Evolutionary conservation across 177 flowering plant genomes (phyloP).

Genomic region (Tripterygium wilfordii): DNA sequence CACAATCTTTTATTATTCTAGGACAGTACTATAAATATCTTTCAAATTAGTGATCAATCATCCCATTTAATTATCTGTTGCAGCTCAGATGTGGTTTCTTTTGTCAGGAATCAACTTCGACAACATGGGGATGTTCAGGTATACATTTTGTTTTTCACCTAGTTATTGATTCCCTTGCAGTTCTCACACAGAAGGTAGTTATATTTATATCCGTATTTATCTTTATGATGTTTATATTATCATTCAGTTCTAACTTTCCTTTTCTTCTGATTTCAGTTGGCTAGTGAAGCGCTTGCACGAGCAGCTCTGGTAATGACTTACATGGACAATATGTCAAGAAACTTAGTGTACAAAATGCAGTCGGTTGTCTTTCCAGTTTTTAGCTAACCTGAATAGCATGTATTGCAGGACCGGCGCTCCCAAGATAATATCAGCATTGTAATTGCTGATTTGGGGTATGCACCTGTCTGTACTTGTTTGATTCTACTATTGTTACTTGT

Average conservation of each 20-base stretch:
- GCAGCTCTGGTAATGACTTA: conserved; percentile 60
- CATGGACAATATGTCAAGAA: neutral
- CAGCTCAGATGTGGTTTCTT: conserved; percentile 86
- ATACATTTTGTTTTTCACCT: too few relatives aligned
- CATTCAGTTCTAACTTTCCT: conserved; percentile 1
- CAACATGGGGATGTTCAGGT: conserved; percentile 94
- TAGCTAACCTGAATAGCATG: neutral
- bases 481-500: neutral
- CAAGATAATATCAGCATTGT: conserved; percentile 90
- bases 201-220: too few relatives aligned
- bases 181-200: too few relatives aligned
- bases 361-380: too few relatives aligned
- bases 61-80: too few relatives aligned
- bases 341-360: too few relatives aligned
- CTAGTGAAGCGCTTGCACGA: conserved; percentile 81
- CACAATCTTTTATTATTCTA: too few relatives aligned
- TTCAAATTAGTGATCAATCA: too few relatives aligned
- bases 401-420: conserved; percentile 61
- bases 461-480: conserved; percentile 6
- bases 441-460: conserved; percentile 90
- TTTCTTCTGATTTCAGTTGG: conserved; percentile 45
- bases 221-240: neutral
- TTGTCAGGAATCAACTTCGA: conserved; percentile 80
- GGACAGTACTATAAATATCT: too few relatives aligned
- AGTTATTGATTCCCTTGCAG: too few relatives aligned